Conservation (phyloP, 176 grass and related monocot species). For the Tillandsia fasciculata region DNA sequence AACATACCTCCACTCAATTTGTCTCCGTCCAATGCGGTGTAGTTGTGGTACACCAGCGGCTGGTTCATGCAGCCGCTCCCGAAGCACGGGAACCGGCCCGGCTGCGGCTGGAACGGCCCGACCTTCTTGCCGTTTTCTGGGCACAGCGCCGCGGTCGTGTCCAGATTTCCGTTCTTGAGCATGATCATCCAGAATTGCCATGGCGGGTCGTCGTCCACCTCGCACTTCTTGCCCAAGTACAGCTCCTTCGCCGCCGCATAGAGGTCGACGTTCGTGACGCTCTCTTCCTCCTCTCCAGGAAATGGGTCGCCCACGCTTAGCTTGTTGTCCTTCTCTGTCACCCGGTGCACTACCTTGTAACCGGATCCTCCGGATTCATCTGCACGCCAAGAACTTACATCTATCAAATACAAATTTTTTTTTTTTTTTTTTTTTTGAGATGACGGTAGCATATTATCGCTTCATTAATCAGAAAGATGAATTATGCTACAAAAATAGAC, state of each 20-base stretch:
- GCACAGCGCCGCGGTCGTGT: conserved; percentile 60
- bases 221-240: conserved; percentile 58
- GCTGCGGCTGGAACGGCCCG: conserved; percentile 41
- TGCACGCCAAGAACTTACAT: background rate
- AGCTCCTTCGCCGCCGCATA: conserved; percentile 72
- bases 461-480: too few species aligned
- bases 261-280: conserved; percentile 33
- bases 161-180: conserved; percentile 94
- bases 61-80: conserved; percentile 93
- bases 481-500: too few species aligned
- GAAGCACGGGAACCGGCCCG: conserved; percentile 61
- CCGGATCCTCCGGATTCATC: conserved; percentile 19
- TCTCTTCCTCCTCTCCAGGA: background rate
- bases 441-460: too few species aligned
- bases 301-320: conserved; percentile 43
- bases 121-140: conserved; percentile 54
- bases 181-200: conserved; percentile 99
- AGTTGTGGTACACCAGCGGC: conserved; percentile 73
- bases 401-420: too few species aligned
- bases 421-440: too few species aligned
- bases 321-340: conserved; percentile 52
- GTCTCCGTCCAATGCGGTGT: conserved; percentile 33
- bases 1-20: conserved; percentile 47
- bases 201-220: conserved; percentile 44
- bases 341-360: conserved; percentile 44